Evolutionary conservation across 805 yeast genomes (phyloP).

Genomic region (Sugiyamaella chiloensis): DNA sequence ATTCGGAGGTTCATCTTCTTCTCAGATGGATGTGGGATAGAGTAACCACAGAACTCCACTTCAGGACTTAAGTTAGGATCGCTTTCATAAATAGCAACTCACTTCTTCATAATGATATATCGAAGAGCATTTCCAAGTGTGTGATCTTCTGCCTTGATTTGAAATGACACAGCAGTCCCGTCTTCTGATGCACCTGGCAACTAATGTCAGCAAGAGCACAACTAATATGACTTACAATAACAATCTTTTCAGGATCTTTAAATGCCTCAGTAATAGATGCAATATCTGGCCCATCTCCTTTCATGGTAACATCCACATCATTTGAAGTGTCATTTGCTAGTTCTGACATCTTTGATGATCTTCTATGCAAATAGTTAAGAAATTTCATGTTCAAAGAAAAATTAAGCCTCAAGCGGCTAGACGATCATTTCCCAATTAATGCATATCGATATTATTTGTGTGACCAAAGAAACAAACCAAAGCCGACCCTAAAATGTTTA

Average conservation of each 20-base stretch:
- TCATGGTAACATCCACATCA: constrained; percentile 18
- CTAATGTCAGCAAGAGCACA: constrained; percentile 10
- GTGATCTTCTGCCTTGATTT: constrained; percentile 90
- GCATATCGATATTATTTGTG: too few relatives aligned
- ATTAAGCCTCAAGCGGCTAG: constrained; percentile 4
- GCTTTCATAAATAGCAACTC: constrained; percentile 16
- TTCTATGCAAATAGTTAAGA: not conserved
- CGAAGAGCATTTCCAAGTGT: constrained; percentile 92
- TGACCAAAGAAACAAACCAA: too few relatives aligned
- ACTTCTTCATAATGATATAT: constrained; percentile 90
- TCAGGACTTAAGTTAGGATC: constrained; percentile 53
- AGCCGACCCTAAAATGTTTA: too few relatives aligned
- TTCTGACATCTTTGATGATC: not conserved
- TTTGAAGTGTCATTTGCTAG: not conserved
- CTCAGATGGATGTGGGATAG: constrained; percentile 98
- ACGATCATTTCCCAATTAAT: not conserved
- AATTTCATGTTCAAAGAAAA: not conserved
- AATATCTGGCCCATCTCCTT: constrained; percentile 10
- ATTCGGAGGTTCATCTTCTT: constrained; percentile 83
- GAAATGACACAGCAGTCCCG: constrained; percentile 93
- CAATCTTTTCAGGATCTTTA: constrained; percentile 31
- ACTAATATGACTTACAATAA: constrained; percentile 24
- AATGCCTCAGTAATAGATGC: constrained; percentile 14
- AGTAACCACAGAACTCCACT: constrained; percentile 97
- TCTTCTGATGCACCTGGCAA: constrained; percentile 90